phyloP scores from a whole-genome alignment of 1,284 basidiomycete species.

The Moesziomyces antarcticus region DNA sequence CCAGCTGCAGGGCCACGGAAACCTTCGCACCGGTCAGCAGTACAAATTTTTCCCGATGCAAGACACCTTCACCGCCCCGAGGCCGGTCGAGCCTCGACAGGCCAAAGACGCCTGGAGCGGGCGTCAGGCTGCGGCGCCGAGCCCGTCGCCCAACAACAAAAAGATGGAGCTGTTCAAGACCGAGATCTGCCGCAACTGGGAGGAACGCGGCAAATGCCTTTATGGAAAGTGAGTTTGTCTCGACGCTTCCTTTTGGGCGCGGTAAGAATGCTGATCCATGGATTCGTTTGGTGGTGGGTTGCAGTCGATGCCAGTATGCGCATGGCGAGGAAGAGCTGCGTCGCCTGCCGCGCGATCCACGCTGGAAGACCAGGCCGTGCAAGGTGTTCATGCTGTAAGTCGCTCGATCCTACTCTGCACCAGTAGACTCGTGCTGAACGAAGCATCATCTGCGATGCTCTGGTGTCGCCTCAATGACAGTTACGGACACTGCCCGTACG shows the following conservation, averaged over 20 bases:
- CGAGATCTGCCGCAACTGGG: slow-evolving; percentile 89
- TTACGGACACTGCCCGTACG: slow-evolving; percentile 87
- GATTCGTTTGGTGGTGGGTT: too few relatives aligned
- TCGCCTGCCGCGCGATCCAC: slow-evolving; percentile 82
- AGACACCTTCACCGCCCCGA: not conserved
- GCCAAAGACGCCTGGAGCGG: not conserved
- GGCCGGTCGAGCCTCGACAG: not conserved
- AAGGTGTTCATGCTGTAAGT: slow-evolving; percentile 76
- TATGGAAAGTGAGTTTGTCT: slow-evolving; percentile 72
- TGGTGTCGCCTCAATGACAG: slow-evolving; percentile 71
- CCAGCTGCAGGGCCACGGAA: not conserved
- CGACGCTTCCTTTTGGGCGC: not conserved
- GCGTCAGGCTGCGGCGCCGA: not conserved
- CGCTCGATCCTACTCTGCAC: too few relatives aligned
- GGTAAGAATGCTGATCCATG: too few relatives aligned
- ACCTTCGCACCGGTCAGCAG: not conserved
- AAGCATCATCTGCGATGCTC: not conserved
- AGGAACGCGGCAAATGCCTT: slow-evolving; percentile 87
- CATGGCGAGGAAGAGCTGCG: slow-evolving; percentile 88
- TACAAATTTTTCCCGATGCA: not conserved
- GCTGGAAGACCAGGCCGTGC: slow-evolving; percentile 93
- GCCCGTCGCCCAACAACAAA: slow-evolving; percentile 77
- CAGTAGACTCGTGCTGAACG: not conserved
- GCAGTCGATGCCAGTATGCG: slow-evolving; percentile 67
- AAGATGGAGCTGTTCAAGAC: slow-evolving; percentile 91